A percentile compares a stretch with the other conserved stretches of the same genome.
These are phyloP conservation scores for Sporothrix humicola DNA, from an alignment of 2,329 filamentous ascomycete species.

Conservation along the genomic window DNA sequence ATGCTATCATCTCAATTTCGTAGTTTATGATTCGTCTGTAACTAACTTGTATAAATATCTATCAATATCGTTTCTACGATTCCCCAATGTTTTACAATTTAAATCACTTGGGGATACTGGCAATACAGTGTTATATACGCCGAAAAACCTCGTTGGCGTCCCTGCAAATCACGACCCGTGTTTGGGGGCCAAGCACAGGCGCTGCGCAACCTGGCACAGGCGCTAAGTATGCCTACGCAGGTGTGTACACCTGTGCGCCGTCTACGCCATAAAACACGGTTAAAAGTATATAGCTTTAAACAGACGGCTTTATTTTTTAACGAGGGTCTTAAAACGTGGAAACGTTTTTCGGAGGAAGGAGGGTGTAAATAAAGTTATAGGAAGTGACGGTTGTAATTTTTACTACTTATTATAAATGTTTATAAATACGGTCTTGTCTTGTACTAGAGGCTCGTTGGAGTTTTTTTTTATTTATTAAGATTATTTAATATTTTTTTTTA, in stretches of 20 bases:
- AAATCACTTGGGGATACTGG: too few species aligned
- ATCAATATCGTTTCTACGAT: too few species aligned
- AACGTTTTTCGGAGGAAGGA: too few species aligned
- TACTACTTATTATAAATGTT: conserved; percentile 12
- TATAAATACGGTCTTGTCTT: conserved; percentile 2
- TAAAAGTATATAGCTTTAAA: too few species aligned
- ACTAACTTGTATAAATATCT: too few species aligned
- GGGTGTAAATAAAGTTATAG: too few species aligned
- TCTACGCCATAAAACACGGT: too few species aligned
- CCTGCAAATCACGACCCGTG: conserved; percentile 10
- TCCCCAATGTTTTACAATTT: too few species aligned
- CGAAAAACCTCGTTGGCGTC: neutral
- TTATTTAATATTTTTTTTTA: neutral
- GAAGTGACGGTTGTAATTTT: neutral
- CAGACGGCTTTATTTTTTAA: too few species aligned
- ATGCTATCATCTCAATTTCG: too few species aligned
- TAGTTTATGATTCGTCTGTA: too few species aligned
- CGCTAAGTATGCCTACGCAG: neutral
- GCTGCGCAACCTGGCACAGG: neutral
- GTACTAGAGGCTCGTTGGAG: conserved; percentile 17
- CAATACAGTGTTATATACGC: neutral
- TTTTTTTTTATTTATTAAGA: neutral
- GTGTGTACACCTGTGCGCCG: neutral
- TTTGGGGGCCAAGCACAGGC: conserved; percentile 22
- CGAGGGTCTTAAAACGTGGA: too few species aligned